Base-by-base conservation (phyloP, 768 basidiomycete genomes). In the Podaxis sp. region DNA sequence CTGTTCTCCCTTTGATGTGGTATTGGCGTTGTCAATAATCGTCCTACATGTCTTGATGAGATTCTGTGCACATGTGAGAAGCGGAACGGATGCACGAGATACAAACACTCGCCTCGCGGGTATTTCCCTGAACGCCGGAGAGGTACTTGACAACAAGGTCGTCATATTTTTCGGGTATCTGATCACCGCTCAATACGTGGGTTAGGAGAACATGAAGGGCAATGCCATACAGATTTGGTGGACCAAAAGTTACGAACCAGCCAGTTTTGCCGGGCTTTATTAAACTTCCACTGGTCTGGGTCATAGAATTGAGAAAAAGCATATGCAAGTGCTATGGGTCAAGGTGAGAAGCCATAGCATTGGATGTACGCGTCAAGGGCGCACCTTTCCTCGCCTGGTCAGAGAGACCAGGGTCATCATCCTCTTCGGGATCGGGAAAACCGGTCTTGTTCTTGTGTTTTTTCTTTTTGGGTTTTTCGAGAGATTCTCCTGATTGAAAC, bases 201-300 rank as follows among this genome's bases (percentile, higher is more conserved):
- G 38, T 41, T 36, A 40, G 47, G 25, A 47, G 29, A 7, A 61
- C 38, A 13, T 41, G 64, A 29, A 54, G 6, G 51, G 53, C 38
- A 47, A 19, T 55, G 52, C 67, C 79, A 75, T 64, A 82, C 82
- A 63, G 73, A 66, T 64, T 77, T 71, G 12, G 76, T 75, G 2
- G 82, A 84, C 84, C 84, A 90, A 9, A 86, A 64, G 65, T 90
- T 85, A 11, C 87, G 82, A 61, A 89, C 76, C 1, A 90, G 74
- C 89, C 89, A 91, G 66, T 90, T 91, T 68, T 91, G 89, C 49
- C 81, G 78, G 6, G 87, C 87, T 68, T 90, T 90, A 64, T 86
- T 86, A 69, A 90, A 91, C 66, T 89, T 91, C 89, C 89, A 90
- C 57, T 72, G 74, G 4, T 74, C 68, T 19, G 78, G 80, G 43